Evolutionary conservation across 345 rosid genomes (phyloP).

Genomic region (Boechera divaricarpa): DNA sequence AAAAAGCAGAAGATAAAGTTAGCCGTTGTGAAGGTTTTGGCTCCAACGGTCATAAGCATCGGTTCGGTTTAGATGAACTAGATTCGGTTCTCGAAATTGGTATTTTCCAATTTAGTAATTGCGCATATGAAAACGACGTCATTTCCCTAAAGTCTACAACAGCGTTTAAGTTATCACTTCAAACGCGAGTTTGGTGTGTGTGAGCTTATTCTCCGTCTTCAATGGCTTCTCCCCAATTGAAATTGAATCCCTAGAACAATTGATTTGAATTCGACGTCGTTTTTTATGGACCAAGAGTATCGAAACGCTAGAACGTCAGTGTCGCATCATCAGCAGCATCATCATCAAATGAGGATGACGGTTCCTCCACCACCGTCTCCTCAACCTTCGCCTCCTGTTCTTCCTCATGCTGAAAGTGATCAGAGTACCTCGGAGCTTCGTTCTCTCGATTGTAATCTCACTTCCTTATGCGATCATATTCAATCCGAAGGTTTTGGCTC

Average conservation of each 20-base stretch:
- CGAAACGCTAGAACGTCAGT: conserved; percentile 44
- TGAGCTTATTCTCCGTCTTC: conserved; percentile 27
- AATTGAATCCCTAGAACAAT: conserved; percentile 14
- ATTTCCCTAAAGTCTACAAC: background rate
- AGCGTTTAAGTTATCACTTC: conserved; percentile 10
- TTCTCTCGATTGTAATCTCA: conserved; percentile 80
- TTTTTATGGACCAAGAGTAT: conserved; percentile 36
- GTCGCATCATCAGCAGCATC: conserved; percentile 26
- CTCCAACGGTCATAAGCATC: conserved; percentile 41
- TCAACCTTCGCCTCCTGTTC: conserved; percentile 55
- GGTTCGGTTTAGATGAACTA: conserved; percentile 27
- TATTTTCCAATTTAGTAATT: conserved; percentile 1
- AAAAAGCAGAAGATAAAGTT: conserved; percentile 20
- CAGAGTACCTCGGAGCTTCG: conserved; percentile 73
- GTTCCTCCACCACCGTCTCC: conserved; percentile 53
- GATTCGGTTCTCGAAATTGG: conserved; percentile 21
- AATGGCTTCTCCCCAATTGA: conserved; percentile 30
- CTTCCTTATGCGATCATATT: conserved; percentile 92
- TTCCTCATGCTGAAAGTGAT: conserved; percentile 67
- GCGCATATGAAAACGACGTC: background rate
- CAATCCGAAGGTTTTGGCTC: conserved; percentile 83
- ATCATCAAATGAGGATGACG: conserved; percentile 45
- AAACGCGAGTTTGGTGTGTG: background rate
- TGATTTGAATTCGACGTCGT: conserved; percentile 3
- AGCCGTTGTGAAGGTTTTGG: conserved; percentile 40